These are phyloP conservation scores for Aspergillus intermedius DNA, from an alignment of 2,329 filamentous ascomycete species.

Conservation along the genomic window DNA sequence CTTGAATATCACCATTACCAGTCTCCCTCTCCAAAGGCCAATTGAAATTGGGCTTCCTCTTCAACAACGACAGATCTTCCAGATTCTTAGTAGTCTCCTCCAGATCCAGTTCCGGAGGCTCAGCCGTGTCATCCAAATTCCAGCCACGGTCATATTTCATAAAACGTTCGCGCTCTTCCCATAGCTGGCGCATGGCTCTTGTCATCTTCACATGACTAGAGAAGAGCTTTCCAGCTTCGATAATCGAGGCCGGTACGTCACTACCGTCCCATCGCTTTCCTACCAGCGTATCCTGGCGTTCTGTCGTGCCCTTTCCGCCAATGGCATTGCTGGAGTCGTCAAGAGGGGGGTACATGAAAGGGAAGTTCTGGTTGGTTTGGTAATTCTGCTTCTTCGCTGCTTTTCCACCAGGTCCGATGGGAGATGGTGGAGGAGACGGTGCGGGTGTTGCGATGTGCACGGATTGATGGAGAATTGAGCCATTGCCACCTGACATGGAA, in stretches of 20 bases:
- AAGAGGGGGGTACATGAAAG: slow-evolving; percentile 91
- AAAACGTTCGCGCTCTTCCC: slow-evolving; percentile 87
- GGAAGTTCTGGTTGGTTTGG: slow-evolving; percentile 97
- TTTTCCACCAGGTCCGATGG: slow-evolving; percentile 74
- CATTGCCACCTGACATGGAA: slow-evolving; percentile 37
- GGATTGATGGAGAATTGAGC: slow-evolving; percentile 85
- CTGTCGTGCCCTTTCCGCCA: slow-evolving; percentile 79
- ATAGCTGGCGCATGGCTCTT: slow-evolving; percentile 82
- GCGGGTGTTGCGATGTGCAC: slow-evolving; percentile 98
- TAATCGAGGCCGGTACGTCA: slow-evolving; percentile 83
- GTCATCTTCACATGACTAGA: slow-evolving; percentile 86
- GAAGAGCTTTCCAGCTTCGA: slow-evolving; percentile 91
- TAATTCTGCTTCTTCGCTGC: slow-evolving; percentile 98
- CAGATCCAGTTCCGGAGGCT: slow-evolving; percentile 28
- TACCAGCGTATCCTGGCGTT: slow-evolving; percentile 70
- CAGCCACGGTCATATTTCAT: slow-evolving; percentile 90
- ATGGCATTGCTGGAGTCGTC: slow-evolving; percentile 83
- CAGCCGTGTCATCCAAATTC: slow-evolving; percentile 48
- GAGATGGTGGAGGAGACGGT: slow-evolving; percentile 89
- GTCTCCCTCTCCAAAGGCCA: slow-evolving; percentile 21
- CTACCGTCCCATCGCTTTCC: slow-evolving; percentile 88
- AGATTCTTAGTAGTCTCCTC: slow-evolving; percentile 34
- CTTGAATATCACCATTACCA: slow-evolving; percentile 34
- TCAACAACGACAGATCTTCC: slow-evolving; percentile 16
- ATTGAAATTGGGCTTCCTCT: slow-evolving; percentile 9